Percentiles rank a stretch among this genome's conserved stretches.
Conservation (phyloP, 257 asterid genomes). For the Salvia rosmarinus region DNA sequence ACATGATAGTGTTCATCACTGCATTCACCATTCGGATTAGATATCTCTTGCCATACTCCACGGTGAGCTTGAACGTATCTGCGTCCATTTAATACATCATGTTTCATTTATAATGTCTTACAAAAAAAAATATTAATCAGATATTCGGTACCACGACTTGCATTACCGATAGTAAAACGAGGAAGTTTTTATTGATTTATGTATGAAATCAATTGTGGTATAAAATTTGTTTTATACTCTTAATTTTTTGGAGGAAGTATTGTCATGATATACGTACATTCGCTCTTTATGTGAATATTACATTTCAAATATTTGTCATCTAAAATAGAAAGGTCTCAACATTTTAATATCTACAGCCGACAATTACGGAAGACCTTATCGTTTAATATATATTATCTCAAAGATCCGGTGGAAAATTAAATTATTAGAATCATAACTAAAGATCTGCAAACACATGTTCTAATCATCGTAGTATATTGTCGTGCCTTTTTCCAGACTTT, state of each 20-base stretch:
- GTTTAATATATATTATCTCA: neutral
- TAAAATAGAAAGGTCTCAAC: neutral
- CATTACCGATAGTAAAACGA: too few relatives aligned
- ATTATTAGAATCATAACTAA: neutral
- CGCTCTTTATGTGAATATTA: too few relatives aligned
- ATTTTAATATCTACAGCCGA: neutral
- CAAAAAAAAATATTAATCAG: too few relatives aligned
- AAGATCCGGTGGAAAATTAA: neutral
- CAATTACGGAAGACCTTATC: neutral
- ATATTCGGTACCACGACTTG: too few relatives aligned
- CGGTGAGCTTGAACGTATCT: conserved; percentile 53
- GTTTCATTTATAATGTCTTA: too few relatives aligned
- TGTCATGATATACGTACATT: too few relatives aligned
- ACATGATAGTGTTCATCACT: conserved; percentile 60
- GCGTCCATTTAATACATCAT: conserved; percentile 1
- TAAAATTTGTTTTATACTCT: too few relatives aligned
- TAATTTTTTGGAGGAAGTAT: too few relatives aligned
- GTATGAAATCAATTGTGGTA: too few relatives aligned
- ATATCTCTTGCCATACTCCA: conserved; percentile 55
- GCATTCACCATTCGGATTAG: conserved; percentile 59
- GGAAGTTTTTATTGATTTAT: too few relatives aligned
- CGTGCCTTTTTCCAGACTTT: neutral
- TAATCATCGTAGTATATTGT: neutral
- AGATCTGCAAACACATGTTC: neutral
- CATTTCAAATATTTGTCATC: too few relatives aligned